Percentiles rank a stretch among this genome's conserved stretches.
Evolutionary conservation across 805 yeast genomes (phyloP).

Genomic region (Barnettozyma botsteinii): DNA sequence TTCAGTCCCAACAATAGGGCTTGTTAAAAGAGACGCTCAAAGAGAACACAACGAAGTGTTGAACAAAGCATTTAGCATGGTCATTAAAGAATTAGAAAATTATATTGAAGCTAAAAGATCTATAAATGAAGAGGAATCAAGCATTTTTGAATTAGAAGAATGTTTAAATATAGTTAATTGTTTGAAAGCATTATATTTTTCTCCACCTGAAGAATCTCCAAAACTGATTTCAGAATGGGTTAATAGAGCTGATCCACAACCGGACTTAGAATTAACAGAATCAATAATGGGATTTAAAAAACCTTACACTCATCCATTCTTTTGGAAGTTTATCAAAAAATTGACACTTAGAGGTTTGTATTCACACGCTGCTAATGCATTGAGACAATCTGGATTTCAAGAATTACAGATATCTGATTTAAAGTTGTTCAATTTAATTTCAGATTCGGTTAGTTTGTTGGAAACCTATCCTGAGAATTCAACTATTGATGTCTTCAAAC

Average conservation of each 20-base stretch:
- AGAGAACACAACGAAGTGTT: slow-evolving; percentile 33
- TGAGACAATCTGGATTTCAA: slow-evolving; percentile 39
- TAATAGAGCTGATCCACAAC: slow-evolving; percentile 63
- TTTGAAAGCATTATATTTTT: slow-evolving; percentile 46
- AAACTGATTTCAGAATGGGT: slow-evolving; percentile 53
- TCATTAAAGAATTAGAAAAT: slow-evolving; percentile 30
- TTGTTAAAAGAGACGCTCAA: slow-evolving; percentile 29
- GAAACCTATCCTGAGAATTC: slow-evolving; percentile 32
- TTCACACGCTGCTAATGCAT: slow-evolving; percentile 44
- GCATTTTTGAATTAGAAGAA: slow-evolving; percentile 37
- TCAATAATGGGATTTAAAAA: slow-evolving; percentile 36
- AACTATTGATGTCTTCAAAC: slow-evolving; percentile 26
- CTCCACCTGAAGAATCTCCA: slow-evolving; percentile 30
- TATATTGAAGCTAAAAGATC: slow-evolving; percentile 29
- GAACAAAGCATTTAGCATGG: slow-evolving; percentile 30
- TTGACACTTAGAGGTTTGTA: slow-evolving; percentile 58
- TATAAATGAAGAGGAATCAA: slow-evolving; percentile 26
- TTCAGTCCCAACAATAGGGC: slow-evolving; percentile 36
- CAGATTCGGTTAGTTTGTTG: slow-evolving; percentile 30
- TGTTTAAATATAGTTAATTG: slow-evolving; percentile 51
- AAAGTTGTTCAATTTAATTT: slow-evolving; percentile 27
- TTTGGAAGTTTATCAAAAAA: slow-evolving; percentile 60
- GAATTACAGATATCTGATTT: slow-evolving; percentile 26
- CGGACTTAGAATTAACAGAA: slow-evolving; percentile 46
- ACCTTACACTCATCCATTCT: slow-evolving; percentile 45